Evolutionary conservation across 352 stramenopile genomes (phyloP).

Genomic region (Globisporangium polare): DNA sequence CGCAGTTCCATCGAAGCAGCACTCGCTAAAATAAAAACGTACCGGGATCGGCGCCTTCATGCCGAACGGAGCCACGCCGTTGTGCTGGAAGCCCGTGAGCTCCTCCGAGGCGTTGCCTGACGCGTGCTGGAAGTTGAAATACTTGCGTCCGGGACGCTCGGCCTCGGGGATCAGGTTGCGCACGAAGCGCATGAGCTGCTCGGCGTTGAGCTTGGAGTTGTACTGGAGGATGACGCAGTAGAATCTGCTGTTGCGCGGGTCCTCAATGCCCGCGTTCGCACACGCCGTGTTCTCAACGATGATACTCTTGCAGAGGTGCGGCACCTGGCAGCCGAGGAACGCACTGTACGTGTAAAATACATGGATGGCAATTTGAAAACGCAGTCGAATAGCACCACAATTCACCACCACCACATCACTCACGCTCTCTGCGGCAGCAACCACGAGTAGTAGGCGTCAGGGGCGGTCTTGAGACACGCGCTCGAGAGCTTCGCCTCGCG

Average conservation of each 20-base stretch:
- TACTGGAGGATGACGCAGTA: conserved; percentile 88
- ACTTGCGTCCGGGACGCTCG: conserved; percentile 61
- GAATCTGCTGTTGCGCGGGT: conserved; percentile 71
- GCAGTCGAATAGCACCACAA: neutral
- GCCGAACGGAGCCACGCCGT: conserved; percentile 79
- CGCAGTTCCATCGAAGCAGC: too few species aligned
- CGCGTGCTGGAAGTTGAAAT: conserved; percentile 88
- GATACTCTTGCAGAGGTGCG: conserved; percentile 88
- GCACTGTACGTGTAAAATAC: conserved; percentile 20
- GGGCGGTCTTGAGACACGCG: conserved; percentile 60
- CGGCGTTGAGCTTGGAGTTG: conserved; percentile 74
- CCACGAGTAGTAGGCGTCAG: conserved; percentile 77
- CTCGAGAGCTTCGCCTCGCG: conserved; percentile 41
- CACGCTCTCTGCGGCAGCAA: conserved; percentile 58
- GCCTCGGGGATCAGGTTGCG: conserved; percentile 50
- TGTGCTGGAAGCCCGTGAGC: conserved; percentile 84
- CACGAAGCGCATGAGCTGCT: conserved; percentile 82
- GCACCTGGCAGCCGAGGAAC: conserved; percentile 54
- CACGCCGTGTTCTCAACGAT: conserved; percentile 86
- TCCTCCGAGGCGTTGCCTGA: conserved; percentile 58
- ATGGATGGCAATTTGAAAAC: neutral
- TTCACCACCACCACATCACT: neutral
- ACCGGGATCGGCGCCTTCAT: conserved; percentile 73
- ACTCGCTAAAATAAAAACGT: neutral
- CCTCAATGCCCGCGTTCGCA: conserved; percentile 43